Conservation (phyloP, 345 rosid genomes). For the Lepidium africanum region DNA sequence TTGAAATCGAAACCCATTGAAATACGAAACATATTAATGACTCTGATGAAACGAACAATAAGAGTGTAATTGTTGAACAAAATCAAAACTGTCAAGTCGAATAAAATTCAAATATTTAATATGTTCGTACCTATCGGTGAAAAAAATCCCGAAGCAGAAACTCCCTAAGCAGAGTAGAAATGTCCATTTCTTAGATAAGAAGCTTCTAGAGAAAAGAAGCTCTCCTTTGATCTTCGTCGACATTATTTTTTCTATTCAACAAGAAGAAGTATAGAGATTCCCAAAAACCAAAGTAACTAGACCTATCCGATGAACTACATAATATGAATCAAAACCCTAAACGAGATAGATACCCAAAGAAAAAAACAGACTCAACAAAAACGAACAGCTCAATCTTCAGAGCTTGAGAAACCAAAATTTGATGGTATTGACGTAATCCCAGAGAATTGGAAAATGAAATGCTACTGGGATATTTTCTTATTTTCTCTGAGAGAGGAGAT, state of each 20-base stretch:
- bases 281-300: not conserved
- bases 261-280: not conserved
- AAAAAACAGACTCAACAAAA: not conserved
- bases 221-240: conserved; percentile 68
- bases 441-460: not conserved
- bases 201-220: conserved; percentile 32
- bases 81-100: no score
- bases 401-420: conserved; percentile 8
- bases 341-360: not conserved
- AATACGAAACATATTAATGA: not conserved
- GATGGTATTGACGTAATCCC: not conserved
- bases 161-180: conserved; percentile 62
- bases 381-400: conserved; percentile 1
- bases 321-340: not conserved
- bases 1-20: not conserved
- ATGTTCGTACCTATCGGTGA: conserved; percentile 43
- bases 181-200: conserved; percentile 64
- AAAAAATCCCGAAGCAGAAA: conserved; percentile 80
- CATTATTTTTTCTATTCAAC: conserved; percentile 25
- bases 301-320: not conserved
- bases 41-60: not conserved
- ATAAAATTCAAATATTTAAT: not conserved
- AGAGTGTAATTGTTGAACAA: not conserved
- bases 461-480: not conserved
- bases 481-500: no score